Evolutionary conservation across 2,329 filamentous ascomycete genomes (phyloP).

Genomic region (Xylaria hypoxylon): DNA sequence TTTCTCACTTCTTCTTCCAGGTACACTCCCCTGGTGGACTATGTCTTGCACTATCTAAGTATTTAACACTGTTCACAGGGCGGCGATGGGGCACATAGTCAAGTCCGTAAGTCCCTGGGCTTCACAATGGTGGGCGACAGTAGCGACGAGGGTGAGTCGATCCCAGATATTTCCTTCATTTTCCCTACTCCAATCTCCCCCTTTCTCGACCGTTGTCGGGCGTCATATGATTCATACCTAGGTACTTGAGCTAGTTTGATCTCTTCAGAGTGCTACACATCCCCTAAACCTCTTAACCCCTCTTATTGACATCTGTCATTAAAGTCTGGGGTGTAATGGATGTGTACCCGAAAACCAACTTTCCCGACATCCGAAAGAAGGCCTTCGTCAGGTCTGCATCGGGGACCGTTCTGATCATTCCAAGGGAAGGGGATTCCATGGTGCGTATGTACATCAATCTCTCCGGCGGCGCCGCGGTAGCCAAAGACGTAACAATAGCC

Average conservation of each 20-base stretch:
- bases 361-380: slow-evolving; percentile 72
- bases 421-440: slow-evolving; percentile 67
- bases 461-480: slow-evolving; percentile 58
- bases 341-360: slow-evolving; percentile 65
- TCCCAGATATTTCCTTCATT: not conserved
- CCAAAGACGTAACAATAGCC: slow-evolving; percentile 63
- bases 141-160: slow-evolving; percentile 42
- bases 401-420: slow-evolving; percentile 71
- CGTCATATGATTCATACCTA: not conserved
- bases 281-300: not conserved
- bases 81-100: slow-evolving; percentile 64
- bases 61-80: slow-evolving; percentile 45
- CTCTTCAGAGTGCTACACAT: not conserved
- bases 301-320: not conserved
- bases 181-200: too few relatives aligned
- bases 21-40: not conserved
- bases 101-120: slow-evolving; percentile 62
- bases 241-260: not conserved
- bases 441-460: slow-evolving; percentile 73
- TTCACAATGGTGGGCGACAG: slow-evolving; percentile 65
- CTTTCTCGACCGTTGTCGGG: too few relatives aligned
- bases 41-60: not conserved
- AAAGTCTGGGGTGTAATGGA: slow-evolving; percentile 55
- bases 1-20: not conserved
- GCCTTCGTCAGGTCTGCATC: slow-evolving; percentile 64